Percentiles rank a stretch among this genome's conserved stretches.
These are phyloP conservation scores for Geum urbanum DNA, from an alignment of 306 rosid species.

Conservation along the genomic window DNA sequence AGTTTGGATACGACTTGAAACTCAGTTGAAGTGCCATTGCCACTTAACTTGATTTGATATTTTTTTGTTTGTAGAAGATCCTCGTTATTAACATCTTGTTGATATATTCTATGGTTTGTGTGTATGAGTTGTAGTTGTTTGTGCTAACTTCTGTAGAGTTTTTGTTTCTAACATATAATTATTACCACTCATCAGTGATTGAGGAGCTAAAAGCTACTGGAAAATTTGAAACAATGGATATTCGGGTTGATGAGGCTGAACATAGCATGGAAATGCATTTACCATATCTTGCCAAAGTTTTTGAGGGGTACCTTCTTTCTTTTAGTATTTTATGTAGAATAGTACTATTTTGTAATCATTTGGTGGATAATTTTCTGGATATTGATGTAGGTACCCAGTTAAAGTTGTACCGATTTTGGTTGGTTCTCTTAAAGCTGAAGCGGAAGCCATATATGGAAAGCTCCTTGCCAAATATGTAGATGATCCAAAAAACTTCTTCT, in stretches of 20 bases:
- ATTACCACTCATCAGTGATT: slow-evolving; percentile 44
- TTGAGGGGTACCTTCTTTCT: slow-evolving; percentile 63
- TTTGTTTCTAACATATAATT: slow-evolving; percentile 3
- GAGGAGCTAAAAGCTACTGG: slow-evolving; percentile 88
- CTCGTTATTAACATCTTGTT: background rate
- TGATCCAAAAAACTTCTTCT: slow-evolving; percentile 75
- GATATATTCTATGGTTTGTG: background rate
- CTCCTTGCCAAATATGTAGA: slow-evolving; percentile 79
- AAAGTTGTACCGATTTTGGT: slow-evolving; percentile 92
- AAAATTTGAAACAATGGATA: slow-evolving; percentile 75
- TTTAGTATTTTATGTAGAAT: background rate
- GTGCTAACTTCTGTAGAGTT: background rate
- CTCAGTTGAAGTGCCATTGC: background rate
- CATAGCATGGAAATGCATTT: slow-evolving; percentile 99
- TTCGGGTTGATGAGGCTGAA: slow-evolving; percentile 86
- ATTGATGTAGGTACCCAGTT: slow-evolving; percentile 58
- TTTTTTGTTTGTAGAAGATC: background rate
- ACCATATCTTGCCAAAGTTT: slow-evolving; percentile 95
- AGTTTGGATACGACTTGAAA: background rate
- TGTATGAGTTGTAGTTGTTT: background rate
- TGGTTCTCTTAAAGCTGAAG: slow-evolving; percentile 71
- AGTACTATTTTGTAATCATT: slow-evolving; percentile 15
- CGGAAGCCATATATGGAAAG: slow-evolving; percentile 75
- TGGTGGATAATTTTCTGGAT: slow-evolving; percentile 22
- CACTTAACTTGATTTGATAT: background rate